A percentile compares a stretch with the other conserved stretches of the same genome.
Evolutionary conservation across 176 grass and related monocot species (phyloP).

Genomic region (Zoysia japonica): DNA sequence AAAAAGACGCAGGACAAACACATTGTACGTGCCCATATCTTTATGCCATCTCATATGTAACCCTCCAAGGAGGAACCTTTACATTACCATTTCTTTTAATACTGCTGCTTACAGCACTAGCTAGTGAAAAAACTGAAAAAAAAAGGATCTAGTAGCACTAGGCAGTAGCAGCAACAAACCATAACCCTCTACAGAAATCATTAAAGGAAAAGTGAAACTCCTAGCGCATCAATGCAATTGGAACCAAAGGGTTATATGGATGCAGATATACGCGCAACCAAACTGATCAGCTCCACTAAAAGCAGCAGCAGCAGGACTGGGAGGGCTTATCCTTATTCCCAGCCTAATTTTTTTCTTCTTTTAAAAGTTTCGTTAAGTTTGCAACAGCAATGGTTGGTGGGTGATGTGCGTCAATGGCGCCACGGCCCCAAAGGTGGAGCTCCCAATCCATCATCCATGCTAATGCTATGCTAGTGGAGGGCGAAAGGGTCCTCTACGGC

Average conservation of each 20-base stretch:
- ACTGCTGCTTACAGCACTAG: background rate
- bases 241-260: slow-evolving; percentile 20
- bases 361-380: background rate
- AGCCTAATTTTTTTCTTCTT: background rate
- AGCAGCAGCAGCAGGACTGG: background rate
- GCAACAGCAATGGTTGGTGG: slow-evolving; percentile 45
- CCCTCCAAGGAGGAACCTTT: slow-evolving; percentile 10
- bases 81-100: background rate
- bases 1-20: slow-evolving; percentile 25
- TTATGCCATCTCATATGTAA: slow-evolving; percentile 44
- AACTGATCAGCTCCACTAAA: slow-evolving; percentile 30
- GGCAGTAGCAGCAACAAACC: too few species aligned
- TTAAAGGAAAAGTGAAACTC: too few species aligned
- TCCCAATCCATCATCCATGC: background rate
- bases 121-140: background rate
- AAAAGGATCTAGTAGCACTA: background rate
- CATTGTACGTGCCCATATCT: slow-evolving; percentile 37
- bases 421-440: background rate
- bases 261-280: background rate
- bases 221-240: slow-evolving; percentile 20
- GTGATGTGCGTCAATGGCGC: slow-evolving; percentile 43
- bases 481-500: slow-evolving; percentile 48
- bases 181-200: too few species aligned
- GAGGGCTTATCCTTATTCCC: slow-evolving; percentile 18
- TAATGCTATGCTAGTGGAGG: slow-evolving; percentile 43